Percentiles rank a stretch among this genome's conserved stretches.
These are phyloP conservation scores for Barnettozyma wickerhamii DNA, from an alignment of 805 yeast species.

Conservation along the genomic window DNA sequence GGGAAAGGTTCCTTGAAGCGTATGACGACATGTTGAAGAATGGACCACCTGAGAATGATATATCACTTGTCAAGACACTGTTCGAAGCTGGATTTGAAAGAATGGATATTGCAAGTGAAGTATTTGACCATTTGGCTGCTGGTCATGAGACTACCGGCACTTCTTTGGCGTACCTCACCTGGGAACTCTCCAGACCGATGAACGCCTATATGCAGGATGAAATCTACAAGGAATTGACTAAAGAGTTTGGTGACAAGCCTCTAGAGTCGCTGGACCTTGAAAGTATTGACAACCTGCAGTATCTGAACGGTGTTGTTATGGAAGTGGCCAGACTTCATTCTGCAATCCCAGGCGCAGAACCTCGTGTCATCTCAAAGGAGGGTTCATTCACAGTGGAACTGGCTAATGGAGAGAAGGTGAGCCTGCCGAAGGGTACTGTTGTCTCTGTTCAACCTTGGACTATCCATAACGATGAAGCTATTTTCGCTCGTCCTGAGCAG, in stretches of 20 bases:
- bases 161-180: conserved; percentile 54
- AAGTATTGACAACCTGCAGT: conserved; percentile 50
- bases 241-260: conserved; percentile 31
- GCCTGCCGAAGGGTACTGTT: conserved; percentile 48
- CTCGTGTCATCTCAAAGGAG: conserved; percentile 42
- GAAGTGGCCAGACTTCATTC: conserved; percentile 63
- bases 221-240: conserved; percentile 43
- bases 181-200: conserved; percentile 51
- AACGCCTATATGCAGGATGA: conserved; percentile 41
- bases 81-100: conserved; percentile 22
- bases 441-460: conserved; percentile 67
- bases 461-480: conserved; percentile 45
- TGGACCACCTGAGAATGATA: conserved; percentile 12
- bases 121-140: conserved; percentile 66
- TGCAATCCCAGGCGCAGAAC: conserved; percentile 74
- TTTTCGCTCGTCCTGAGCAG: conserved; percentile 43
- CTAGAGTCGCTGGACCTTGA: conserved; percentile 24
- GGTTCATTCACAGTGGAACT: conserved; percentile 16
- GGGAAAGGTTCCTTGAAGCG: conserved; percentile 25
- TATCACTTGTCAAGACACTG: conserved; percentile 20
- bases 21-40: conserved; percentile 18
- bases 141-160: conserved; percentile 76
- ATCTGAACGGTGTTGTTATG: conserved; percentile 54
- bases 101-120: conserved; percentile 40
- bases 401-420: conserved; percentile 16